Evolutionary conservation across 768 basidiomycete genomes (phyloP).

Genomic region (Boletus subparvulus): DNA sequence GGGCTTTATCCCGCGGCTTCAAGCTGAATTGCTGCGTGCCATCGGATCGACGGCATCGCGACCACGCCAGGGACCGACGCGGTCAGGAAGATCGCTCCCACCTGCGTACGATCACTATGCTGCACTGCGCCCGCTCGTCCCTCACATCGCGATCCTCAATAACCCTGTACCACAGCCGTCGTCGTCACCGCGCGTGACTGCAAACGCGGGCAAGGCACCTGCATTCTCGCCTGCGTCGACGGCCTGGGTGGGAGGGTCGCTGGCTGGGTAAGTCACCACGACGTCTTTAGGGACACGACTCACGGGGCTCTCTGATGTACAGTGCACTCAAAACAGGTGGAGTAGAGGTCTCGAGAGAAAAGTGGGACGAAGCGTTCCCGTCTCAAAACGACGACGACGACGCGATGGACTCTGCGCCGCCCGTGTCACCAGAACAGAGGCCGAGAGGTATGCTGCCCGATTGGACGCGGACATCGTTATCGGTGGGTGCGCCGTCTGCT

Average conservation of each 20-base stretch:
- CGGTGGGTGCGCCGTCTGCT: conserved; percentile 65
- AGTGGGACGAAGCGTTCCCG: conserved; percentile 74
- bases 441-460: conserved; percentile 64
- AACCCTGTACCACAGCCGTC: conserved; percentile 64
- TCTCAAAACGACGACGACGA: conserved; percentile 44
- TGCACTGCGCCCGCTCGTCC: conserved; percentile 64
- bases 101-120: conserved; percentile 75
- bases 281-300: background rate
- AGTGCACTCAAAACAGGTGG: conserved; percentile 88
- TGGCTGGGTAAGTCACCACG: conserved; percentile 71
- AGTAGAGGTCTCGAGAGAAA: conserved; percentile 75
- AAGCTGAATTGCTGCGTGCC: conserved; percentile 67
- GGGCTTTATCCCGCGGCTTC: conserved; percentile 89
- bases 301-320: background rate
- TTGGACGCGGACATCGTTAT: conserved; percentile 71
- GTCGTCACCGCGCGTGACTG: conserved; percentile 49
- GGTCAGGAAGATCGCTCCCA: conserved; percentile 39
- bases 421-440: conserved; percentile 25
- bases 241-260: conserved; percentile 91
- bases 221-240: conserved; percentile 80
- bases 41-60: conserved; percentile 44
- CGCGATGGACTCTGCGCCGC: conserved; percentile 16
- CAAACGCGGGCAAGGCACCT: conserved; percentile 80
- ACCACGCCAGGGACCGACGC: conserved; percentile 34
- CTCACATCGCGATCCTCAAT: conserved; percentile 81